Evolutionary conservation across 1,284 basidiomycete species (phyloP).

Genomic region (Porodaedalea pini): DNA sequence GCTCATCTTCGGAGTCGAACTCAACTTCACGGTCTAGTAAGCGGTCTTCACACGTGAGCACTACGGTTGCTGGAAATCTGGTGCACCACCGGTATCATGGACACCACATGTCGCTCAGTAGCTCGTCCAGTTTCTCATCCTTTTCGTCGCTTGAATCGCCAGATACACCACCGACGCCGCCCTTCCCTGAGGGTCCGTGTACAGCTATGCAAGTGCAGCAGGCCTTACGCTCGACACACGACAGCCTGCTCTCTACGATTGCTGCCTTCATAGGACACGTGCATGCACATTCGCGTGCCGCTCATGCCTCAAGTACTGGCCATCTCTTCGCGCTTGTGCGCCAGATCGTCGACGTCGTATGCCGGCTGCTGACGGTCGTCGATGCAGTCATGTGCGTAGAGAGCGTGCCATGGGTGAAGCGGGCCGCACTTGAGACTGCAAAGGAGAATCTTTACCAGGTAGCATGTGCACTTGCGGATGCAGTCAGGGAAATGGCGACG

Average conservation of each 20-base stretch:
- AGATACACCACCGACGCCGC: conserved; percentile 41
- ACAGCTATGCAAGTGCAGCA: conserved; percentile 65
- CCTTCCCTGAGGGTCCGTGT: conserved; percentile 68
- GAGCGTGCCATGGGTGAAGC: conserved; percentile 51
- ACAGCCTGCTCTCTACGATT: conserved; percentile 88
- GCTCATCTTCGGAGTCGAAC: conserved; percentile 4
- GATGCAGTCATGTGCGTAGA: conserved; percentile 80
- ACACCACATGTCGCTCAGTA: conserved; percentile 52
- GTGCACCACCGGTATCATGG: conserved; percentile 24
- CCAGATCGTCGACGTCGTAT: conserved; percentile 91
- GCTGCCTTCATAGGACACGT: conserved; percentile 97
- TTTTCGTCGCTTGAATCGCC: conserved; percentile 54
- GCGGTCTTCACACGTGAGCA: conserved; percentile 2
- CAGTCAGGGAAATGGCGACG: conserved; percentile 70
- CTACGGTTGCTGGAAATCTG: conserved; percentile 11
- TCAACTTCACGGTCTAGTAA: neutral
- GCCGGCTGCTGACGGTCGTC: conserved; percentile 87
- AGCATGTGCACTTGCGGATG: conserved; percentile 84
- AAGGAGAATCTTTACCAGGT: conserved; percentile 85
- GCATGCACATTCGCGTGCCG: conserved; percentile 85
- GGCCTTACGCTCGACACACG: conserved; percentile 73
- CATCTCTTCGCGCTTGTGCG: conserved; percentile 92
- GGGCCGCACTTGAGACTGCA: conserved; percentile 60
- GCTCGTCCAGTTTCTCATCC: conserved; percentile 61
- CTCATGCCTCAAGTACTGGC: conserved; percentile 89